Evolutionary conservation across 164 flowering plant species (phyloP).

Genomic region (Cinnamomum micranthum): DNA sequence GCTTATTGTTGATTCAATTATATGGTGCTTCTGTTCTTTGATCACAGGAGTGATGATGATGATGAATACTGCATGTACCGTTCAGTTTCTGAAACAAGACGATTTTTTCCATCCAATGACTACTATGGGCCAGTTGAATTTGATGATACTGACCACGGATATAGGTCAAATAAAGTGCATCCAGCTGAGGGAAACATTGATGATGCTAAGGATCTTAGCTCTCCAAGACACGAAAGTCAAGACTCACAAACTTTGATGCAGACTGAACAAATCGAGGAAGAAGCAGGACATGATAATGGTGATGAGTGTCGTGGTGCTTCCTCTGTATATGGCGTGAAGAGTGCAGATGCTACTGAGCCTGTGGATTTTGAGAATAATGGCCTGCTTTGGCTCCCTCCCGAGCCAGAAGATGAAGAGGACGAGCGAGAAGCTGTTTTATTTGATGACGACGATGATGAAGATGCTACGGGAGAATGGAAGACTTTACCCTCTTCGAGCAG

Average conservation of each 20-base stretch:
- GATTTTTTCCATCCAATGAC: conserved; percentile 36
- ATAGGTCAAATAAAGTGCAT: conserved; percentile 42
- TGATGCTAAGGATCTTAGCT: conserved; percentile 37
- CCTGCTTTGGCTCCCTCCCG: conserved; percentile 94
- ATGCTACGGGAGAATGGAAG: conserved; percentile 84
- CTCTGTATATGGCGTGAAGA: conserved; percentile 45
- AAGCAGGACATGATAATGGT: conserved; percentile 33
- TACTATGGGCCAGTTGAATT: conserved; percentile 46
- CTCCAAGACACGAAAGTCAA: conserved; percentile 32
- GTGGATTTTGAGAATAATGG: conserved; percentile 96
- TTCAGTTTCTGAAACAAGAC: conserved; percentile 44
- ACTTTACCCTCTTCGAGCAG: conserved; percentile 58
- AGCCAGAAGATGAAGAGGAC: conserved; percentile 95
- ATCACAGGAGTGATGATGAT: conserved; percentile 65
- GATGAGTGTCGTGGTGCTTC: conserved; percentile 44
- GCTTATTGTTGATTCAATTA: neutral
- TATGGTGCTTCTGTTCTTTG: conserved; percentile 14
- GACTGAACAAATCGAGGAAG: conserved; percentile 22
- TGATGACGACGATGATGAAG: conserved; percentile 81
- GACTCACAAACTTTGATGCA: conserved; percentile 28
- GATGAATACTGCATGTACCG: conserved; percentile 55
- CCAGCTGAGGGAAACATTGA: conserved; percentile 37
- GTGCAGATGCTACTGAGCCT: conserved; percentile 48
- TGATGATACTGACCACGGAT: conserved; percentile 45
- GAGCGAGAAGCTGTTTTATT: conserved; percentile 57